Percentiles rank a stretch among this genome's conserved stretches.
Evolutionary conservation across 768 basidiomycete species (phyloP).

Genomic region (Exidia glandulosa): DNA sequence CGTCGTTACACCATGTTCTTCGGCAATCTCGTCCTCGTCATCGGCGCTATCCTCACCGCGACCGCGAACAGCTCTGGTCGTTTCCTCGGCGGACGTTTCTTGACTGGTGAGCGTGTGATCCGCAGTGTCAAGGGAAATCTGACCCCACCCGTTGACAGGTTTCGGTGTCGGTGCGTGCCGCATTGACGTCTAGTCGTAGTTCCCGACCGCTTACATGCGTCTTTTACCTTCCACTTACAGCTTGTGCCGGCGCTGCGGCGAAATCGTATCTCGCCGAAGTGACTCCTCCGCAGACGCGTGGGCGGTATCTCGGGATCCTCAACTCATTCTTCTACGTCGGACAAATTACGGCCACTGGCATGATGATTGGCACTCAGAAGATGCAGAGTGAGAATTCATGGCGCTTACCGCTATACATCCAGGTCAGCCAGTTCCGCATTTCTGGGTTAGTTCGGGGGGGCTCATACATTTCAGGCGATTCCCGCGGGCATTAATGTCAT

Average conservation of each 20-base stretch:
- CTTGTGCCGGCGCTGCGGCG: slow-evolving; percentile 31
- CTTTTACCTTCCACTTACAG: background rate
- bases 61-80: slow-evolving; percentile 30
- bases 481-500: slow-evolving; percentile 38
- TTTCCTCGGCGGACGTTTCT: slow-evolving; percentile 38
- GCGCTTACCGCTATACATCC: slow-evolving; percentile 40
- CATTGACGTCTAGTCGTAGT: background rate
- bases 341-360: slow-evolving; percentile 43
- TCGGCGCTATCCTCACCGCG: slow-evolving; percentile 39
- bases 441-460: background rate
- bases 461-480: slow-evolving; percentile 20
- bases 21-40: slow-evolving; percentile 33
- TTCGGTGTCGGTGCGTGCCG: background rate
- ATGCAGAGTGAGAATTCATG: slow-evolving; percentile 32
- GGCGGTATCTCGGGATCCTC: slow-evolving; percentile 37
- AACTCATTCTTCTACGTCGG: slow-evolving; percentile 42
- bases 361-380: slow-evolving; percentile 42
- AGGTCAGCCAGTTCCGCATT: slow-evolving; percentile 16
- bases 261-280: slow-evolving; percentile 44
- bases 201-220: background rate
- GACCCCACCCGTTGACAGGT: background rate
- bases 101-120: slow-evolving; percentile 30
- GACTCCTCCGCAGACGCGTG: slow-evolving; percentile 35
- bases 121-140: background rate
- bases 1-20: slow-evolving; percentile 40